These are phyloP conservation scores for Myxozyma kluyveri DNA, from an alignment of 805 yeast genomes.

Conservation along the genomic window DNA sequence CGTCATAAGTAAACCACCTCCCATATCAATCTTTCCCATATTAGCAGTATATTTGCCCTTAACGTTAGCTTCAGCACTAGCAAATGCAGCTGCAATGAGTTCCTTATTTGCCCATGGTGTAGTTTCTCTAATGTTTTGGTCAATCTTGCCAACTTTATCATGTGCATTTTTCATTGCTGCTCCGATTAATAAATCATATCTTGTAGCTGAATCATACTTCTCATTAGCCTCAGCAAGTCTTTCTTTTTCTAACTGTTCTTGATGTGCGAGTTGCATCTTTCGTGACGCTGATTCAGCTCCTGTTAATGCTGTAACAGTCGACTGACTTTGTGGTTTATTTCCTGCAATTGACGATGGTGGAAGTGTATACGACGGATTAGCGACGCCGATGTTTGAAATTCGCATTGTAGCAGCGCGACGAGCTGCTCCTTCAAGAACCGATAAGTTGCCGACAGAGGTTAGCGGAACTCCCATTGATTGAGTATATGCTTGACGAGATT, in stretches of 20 bases:
- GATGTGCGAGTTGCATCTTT: slow-evolving; percentile 20
- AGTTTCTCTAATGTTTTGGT: slow-evolving; percentile 44
- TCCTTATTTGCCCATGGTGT: slow-evolving; percentile 48
- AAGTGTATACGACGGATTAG: slow-evolving; percentile 8
- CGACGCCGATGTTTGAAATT: slow-evolving; percentile 19
- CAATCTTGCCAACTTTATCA: slow-evolving; percentile 42
- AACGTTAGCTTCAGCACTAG: slow-evolving; percentile 67
- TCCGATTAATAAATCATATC: slow-evolving; percentile 45
- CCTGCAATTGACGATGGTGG: slow-evolving; percentile 15
- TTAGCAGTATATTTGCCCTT: slow-evolving; percentile 53
- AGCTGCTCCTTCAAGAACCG: slow-evolving; percentile 19
- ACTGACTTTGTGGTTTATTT: slow-evolving; percentile 8
- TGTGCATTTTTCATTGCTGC: slow-evolving; percentile 54
- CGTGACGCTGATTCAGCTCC: slow-evolving; percentile 29
- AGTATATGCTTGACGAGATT: slow-evolving; percentile 4
- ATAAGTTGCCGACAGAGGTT: slow-evolving; percentile 8
- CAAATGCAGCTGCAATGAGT: slow-evolving; percentile 69
- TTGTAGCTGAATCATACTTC: slow-evolving; percentile 4
- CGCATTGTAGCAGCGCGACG: slow-evolving; percentile 17
- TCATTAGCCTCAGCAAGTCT: neutral
- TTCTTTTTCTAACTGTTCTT: slow-evolving; percentile 5
- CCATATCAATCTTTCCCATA: slow-evolving; percentile 64
- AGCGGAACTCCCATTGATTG: slow-evolving; percentile 5
- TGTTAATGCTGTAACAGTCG: slow-evolving; percentile 28
- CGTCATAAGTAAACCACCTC: slow-evolving; percentile 82